Evolutionary conservation across 1,139 yeast genomes (phyloP), one percentile per base, ranked within the genome.

Genomic region (Saccharomyces hybrid): DNA sequence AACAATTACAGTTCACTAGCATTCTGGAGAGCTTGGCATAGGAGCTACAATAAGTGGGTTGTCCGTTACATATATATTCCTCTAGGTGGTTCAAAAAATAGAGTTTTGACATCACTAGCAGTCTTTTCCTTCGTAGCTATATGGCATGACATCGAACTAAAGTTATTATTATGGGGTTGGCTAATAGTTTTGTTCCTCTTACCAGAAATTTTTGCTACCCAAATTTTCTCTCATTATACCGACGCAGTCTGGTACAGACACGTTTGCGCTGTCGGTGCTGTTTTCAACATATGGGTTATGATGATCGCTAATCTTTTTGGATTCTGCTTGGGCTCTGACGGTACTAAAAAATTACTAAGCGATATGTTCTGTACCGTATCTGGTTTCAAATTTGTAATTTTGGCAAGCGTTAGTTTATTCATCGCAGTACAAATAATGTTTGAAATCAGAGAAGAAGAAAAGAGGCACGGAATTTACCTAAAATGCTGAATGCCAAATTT

Each of bases 1-100:
- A 89, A 93, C 70, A 95, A 93, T 70, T 93, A 85, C 69, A 86
- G 96, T 27, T 95, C 97, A 0, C 71, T 88, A 58, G 90, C 95
- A 9, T 93, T 93, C 70, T 93, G 99, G 99, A 79, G 98, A 66
- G 95, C 97, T 2, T 93, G 99, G 99, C 99, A 93, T 70, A 79
- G 98, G 63, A 86, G 96, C 47, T 95, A 77, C 73, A 91, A 93
- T 72, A 80, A 87, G 61, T 93, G 97, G 96, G 85, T 88, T 48
- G 78, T 87, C 20, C 77, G 96, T 59, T 84, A 84, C 63, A 79
- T 93, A 49, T 93, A 93, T 64, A 78, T 91, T 23, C 98, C 98
- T 1, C 73, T 93, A 57, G 98, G 97, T 4, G 96, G 97, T 0
- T 79, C 88, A 1, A 74, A 73, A 8, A 78, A 81, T 62, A 74